Evolutionary conservation across 805 yeast genomes (phyloP).

Genomic region (Metschnikowia cubensis): DNA sequence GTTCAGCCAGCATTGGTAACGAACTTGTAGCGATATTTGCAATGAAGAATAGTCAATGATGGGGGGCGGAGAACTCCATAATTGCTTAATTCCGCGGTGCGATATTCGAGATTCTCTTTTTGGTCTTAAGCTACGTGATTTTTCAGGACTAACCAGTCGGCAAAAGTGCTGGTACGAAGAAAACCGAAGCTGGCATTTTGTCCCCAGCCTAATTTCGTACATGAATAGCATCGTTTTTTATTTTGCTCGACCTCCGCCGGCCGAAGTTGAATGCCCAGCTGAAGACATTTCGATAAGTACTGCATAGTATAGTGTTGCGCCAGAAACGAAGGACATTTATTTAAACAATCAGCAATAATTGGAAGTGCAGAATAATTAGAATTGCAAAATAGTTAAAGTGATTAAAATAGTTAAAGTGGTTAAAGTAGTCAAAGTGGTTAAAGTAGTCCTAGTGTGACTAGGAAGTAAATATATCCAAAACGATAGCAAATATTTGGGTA

Average conservation of each 20-base stretch:
- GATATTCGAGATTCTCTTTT: neutral
- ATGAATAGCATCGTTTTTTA: neutral
- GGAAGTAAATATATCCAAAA: no score
- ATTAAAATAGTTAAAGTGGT: neutral
- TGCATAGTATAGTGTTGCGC: neutral
- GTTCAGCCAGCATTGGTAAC: neutral
- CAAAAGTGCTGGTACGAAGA: neutral
- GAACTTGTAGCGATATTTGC: neutral
- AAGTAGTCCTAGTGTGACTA: no score
- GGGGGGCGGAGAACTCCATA: neutral
- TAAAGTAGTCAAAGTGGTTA: no score
- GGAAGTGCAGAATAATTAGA: neutral
- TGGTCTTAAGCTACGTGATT: neutral
- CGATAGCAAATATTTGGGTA: no score
- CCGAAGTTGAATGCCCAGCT: neutral
- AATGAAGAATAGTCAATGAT: neutral
- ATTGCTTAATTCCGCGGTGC: slow-evolving; percentile 1
- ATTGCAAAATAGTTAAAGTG: neutral
- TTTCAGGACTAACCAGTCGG: neutral
- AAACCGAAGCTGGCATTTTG: no score
- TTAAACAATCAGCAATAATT: neutral
- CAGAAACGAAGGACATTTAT: neutral
- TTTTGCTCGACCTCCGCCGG: neutral
- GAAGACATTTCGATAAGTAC: neutral
- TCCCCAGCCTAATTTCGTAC: no score